Evolutionary conservation across 2,329 filamentous ascomycete genomes (phyloP).

Genomic region (Xylogone sp.): DNA sequence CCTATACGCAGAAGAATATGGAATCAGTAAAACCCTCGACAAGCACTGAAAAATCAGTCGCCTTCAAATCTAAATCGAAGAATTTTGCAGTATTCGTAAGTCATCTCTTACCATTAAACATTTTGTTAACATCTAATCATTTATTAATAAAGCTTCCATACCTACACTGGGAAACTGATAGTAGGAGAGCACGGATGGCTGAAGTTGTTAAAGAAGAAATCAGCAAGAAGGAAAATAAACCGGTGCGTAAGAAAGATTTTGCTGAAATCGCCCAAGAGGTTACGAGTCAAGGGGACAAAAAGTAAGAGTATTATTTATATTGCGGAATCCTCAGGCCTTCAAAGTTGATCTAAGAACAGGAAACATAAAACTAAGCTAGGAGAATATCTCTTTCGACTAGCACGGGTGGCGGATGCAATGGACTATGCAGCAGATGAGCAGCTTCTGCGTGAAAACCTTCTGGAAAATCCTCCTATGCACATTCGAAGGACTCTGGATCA

Average conservation of each 20-base stretch:
- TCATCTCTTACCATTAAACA: too few species aligned
- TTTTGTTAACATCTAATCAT: too few species aligned
- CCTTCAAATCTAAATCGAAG: too few species aligned
- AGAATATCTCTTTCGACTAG: constrained; percentile 13
- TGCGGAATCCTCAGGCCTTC: too few species aligned
- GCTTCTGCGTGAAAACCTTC: constrained; percentile 13
- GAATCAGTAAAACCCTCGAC: too few species aligned
- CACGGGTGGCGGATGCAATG: constrained; percentile 16
- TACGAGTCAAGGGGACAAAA: too few species aligned
- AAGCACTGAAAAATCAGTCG: too few species aligned
- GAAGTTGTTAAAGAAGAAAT: constrained; percentile 6
- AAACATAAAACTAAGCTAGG: constrained; percentile 7
- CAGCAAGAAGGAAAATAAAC: constrained; percentile 1
- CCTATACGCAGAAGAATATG: too few species aligned
- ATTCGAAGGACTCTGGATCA: constrained; percentile 44
- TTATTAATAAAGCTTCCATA: constrained; percentile 19
- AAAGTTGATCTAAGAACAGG: constrained; percentile 8
- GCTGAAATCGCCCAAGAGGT: constrained; percentile 2
- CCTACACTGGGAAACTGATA: constrained; percentile 25
- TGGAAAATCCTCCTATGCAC: constrained; percentile 31
- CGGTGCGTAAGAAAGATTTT: not conserved
- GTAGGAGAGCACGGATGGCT: constrained; percentile 14
- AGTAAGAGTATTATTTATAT: too few species aligned
- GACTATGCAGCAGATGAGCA: constrained; percentile 17
- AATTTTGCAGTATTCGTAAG: too few species aligned